A percentile compares a stretch with the other conserved stretches of the same genome.
Conservation (phyloP, 345 rosid genomes). For the Gossypium herbaceum region DNA sequence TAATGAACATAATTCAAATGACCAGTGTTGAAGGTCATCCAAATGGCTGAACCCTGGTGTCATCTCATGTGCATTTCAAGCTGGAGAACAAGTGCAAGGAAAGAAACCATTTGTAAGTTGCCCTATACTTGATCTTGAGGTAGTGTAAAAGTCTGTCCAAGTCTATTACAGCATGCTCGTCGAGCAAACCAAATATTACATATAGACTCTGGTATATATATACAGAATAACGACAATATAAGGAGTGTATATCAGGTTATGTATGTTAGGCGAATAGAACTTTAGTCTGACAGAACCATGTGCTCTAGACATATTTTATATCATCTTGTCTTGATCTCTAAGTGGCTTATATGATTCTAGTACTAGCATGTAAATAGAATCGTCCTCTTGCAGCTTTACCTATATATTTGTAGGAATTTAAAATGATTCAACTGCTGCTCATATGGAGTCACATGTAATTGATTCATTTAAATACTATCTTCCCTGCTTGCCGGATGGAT, state of each 20-base stretch:
- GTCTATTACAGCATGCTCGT: background rate
- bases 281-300: background rate
- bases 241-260: background rate
- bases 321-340: background rate
- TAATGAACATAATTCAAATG: conserved; percentile 11
- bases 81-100: conserved; percentile 3
- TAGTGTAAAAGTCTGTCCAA: background rate
- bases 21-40: conserved; percentile 15
- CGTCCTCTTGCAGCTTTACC: background rate
- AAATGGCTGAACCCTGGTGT: conserved; percentile 5
- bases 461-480: too few relatives aligned
- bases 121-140: background rate
- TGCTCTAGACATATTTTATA: background rate
- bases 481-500: too few relatives aligned
- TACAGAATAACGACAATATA: background rate
- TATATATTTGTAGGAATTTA: too few relatives aligned
- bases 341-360: background rate
- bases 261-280: background rate
- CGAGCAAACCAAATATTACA: background rate
- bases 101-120: conserved; percentile 16
- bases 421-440: too few relatives aligned
- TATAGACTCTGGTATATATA: background rate
- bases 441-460: too few relatives aligned
- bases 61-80: conserved; percentile 20
- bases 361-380: background rate